These are phyloP conservation scores for Pythium scleroteichum DNA, from an alignment of 352 stramenopile genomes.

Conservation along the genomic window DNA sequence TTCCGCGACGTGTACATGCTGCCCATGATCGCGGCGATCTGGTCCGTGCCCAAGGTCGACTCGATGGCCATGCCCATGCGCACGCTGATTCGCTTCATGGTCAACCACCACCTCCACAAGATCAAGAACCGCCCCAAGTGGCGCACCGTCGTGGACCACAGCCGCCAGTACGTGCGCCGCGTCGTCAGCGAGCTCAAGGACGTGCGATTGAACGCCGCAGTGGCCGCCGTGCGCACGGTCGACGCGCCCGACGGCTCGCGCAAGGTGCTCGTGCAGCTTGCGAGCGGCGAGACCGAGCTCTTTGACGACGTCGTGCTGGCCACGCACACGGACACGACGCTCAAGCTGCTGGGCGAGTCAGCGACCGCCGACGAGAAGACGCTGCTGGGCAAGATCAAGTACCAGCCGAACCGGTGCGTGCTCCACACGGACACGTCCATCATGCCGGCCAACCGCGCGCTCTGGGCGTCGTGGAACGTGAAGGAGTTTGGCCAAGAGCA, in stretches of 20 bases:
- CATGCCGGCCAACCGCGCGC: conserved; percentile 70
- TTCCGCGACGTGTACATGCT: conserved; percentile 39
- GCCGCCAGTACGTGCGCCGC: conserved; percentile 71
- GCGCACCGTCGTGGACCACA: conserved; percentile 48
- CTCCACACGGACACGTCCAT: conserved; percentile 36
- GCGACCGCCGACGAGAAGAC: conserved; percentile 43
- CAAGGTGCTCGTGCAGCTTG: conserved; percentile 24
- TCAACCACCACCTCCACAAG: conserved; percentile 34
- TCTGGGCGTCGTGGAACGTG: conserved; percentile 90
- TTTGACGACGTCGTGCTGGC: conserved; percentile 56
- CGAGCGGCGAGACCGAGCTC: conserved; percentile 26
- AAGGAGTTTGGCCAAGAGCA: conserved; percentile 38
- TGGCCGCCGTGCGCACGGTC: conserved; percentile 41
- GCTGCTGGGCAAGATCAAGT: conserved; percentile 41
- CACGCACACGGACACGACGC: conserved; percentile 33
- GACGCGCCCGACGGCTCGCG: conserved; percentile 26
- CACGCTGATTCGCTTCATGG: conserved; percentile 37
- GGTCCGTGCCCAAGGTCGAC: conserved; percentile 30
- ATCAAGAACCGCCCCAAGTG: conserved; percentile 34
- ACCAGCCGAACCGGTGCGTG: conserved; percentile 41
- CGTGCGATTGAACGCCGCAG: conserved; percentile 43
- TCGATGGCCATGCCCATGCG: conserved; percentile 35
- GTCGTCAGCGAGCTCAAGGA: conserved; percentile 36
- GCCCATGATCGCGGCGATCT: conserved; percentile 36
- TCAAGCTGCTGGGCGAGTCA: conserved; percentile 22